Base-by-base conservation (phyloP, 352 stramenopile genomes). In the Phytophthora europaea region DNA sequence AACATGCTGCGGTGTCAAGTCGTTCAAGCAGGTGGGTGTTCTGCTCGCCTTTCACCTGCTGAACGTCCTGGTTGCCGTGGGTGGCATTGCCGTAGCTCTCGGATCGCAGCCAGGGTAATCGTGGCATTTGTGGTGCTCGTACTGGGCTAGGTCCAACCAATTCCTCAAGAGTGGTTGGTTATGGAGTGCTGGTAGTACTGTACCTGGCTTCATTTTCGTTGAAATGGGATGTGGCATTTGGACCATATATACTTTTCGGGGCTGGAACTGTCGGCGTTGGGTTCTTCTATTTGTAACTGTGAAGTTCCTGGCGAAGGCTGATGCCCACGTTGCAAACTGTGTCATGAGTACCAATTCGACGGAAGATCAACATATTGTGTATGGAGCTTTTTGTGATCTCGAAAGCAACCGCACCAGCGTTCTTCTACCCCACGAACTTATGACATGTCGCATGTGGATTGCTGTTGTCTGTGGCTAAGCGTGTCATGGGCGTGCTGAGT, bases 1-100 rank as follows among this genome's bases (percentile, higher is more conserved):
- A 56, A 60, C 28, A 57, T 69, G 45, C 9, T 58, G 40, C 52
- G 53, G 15, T 16, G n/a, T n/a, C n/a, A n/a, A n/a, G n/a, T n/a
- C n/a, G n/a, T n/a, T n/a, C n/a, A n/a, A n/a, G 23, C 45, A 47
- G 40, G 48, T 63, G 5, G 48, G 68, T 6, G 18, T 64, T 8
- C 51, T 72, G 31, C 50, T 76, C 16, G 12, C 20, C n/a, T 76
- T 72, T n/a, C 55, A 72, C 57, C 5, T 72, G 8, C 13, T 72
- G 40, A 76, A 76, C 43, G 31, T 52, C 10, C 2, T 64, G 20
- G 16, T 76, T 10, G 18, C 60, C 23, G 47, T 72, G 6, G 51
- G 56, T 58, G 63, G 62, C 58, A 38, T 67, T 36, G 53, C 28
- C 16, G 55, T 63, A 22, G 40, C 18, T 15, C 18, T 76, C 0